Conservation (phyloP, 768 basidiomycete genomes). For the Boletus pseudo-olivaceus region DNA sequence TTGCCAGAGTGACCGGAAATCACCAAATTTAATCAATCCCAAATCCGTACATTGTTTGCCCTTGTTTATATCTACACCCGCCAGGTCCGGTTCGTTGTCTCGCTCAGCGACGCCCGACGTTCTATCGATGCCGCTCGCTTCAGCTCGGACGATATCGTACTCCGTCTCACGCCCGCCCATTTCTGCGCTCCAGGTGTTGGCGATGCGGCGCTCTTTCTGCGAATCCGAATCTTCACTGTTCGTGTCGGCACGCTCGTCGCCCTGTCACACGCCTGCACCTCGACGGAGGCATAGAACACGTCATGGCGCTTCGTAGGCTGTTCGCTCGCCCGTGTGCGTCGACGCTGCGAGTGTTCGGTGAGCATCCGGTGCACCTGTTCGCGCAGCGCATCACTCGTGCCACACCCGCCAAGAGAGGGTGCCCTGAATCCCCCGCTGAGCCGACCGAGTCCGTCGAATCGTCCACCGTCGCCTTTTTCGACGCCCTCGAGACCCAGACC, state of each 20-base stretch:
- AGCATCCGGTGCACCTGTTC: slow-evolving; percentile 22
- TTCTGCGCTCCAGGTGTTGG: slow-evolving; percentile 16
- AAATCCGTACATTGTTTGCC: slow-evolving; percentile 8
- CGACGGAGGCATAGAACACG: slow-evolving; percentile 26
- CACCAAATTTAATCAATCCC: not conserved
- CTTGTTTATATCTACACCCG: slow-evolving; percentile 21
- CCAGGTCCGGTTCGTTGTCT: slow-evolving; percentile 12
- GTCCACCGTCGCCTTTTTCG: slow-evolving; percentile 22
- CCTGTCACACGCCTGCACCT: slow-evolving; percentile 2
- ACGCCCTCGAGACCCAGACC: slow-evolving; percentile 29
- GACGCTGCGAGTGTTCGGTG: slow-evolving; percentile 16
- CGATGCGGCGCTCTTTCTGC: slow-evolving; percentile 15
- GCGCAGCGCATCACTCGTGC: slow-evolving; percentile 12
- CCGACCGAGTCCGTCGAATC: slow-evolving; percentile 28
- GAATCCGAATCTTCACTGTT: slow-evolving; percentile 12
- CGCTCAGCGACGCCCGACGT: slow-evolving; percentile 22
- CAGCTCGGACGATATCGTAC: slow-evolving; percentile 30
- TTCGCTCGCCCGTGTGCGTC: slow-evolving; percentile 15
- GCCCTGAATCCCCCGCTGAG: slow-evolving; percentile 27
- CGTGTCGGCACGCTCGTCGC: not conserved
- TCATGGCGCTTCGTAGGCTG: slow-evolving; percentile 24
- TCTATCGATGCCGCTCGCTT: slow-evolving; percentile 27
- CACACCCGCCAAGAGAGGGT: not conserved
- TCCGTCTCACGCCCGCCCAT: slow-evolving; percentile 13
- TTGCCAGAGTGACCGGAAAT: slow-evolving; percentile 14